Evolutionary conservation across 768 basidiomycete species (phyloP).

Genomic region (Rhodotorula paludigena): DNA sequence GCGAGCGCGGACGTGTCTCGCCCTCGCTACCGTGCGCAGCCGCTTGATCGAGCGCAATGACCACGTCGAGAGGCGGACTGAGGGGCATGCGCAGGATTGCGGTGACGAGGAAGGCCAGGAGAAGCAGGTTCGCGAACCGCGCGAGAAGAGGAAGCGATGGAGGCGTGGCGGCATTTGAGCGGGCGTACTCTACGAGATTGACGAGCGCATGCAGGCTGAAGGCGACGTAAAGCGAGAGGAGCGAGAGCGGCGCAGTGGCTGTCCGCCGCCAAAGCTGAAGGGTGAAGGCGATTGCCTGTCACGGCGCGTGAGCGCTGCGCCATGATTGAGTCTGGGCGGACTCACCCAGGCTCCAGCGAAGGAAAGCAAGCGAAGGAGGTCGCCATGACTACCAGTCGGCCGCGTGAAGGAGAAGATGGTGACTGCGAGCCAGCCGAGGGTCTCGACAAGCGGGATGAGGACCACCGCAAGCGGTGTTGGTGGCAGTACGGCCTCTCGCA

Average conservation of each 20-base stretch:
- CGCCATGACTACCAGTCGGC: neutral
- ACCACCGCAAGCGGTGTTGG: constrained; percentile 4
- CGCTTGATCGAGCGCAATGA: constrained; percentile 1
- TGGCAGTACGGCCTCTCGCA: neutral
- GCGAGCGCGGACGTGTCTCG: constrained; percentile 9
- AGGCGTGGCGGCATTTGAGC: neutral
- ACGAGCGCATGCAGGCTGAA: constrained; percentile 3
- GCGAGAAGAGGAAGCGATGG: neutral
- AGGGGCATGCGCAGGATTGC: constrained; percentile 16
- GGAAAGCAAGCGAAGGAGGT: accelerated
- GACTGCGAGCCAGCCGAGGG: neutral
- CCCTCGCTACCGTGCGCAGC: neutral
- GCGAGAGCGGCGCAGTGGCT: constrained; percentile 5
- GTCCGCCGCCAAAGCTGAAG: neutral
- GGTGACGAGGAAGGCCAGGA: neutral
- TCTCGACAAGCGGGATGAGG: constrained; percentile 15
- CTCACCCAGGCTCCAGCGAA: constrained; percentile 4
- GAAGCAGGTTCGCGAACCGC: constrained; percentile 7
- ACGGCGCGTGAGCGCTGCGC: neutral
- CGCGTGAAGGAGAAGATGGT: neutral
- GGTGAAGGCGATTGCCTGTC: constrained; percentile 8
- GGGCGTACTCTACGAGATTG: neutral
- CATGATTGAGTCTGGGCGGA: too few relatives aligned
- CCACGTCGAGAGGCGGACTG: constrained; percentile 4
- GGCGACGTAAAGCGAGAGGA: constrained; percentile 16